These are phyloP conservation scores for Aphanomyces stellatus DNA, from an alignment of 352 stramenopile species.

Conservation along the genomic window DNA sequence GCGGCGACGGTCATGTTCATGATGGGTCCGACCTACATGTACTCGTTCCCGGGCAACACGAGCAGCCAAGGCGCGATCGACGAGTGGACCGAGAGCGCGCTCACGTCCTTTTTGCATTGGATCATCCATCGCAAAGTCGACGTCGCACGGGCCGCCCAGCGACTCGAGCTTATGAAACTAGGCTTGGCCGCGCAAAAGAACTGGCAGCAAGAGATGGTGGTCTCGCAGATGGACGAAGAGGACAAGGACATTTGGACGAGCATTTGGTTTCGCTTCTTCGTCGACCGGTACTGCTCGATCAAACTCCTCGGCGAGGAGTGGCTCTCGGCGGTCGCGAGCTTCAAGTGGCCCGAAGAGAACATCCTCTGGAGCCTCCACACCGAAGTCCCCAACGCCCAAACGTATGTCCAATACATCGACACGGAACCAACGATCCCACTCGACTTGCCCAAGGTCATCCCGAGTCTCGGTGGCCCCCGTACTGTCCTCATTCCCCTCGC, in stretches of 20 bases:
- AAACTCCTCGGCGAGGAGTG: constrained; percentile 53
- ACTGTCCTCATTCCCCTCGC: constrained; percentile 55
- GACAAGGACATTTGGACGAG: constrained; percentile 34
- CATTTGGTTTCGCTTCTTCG: constrained; percentile 40
- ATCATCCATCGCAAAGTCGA: constrained; percentile 51
- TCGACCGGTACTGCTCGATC: constrained; percentile 53
- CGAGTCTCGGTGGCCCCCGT: constrained; percentile 46
- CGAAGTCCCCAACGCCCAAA: constrained; percentile 42
- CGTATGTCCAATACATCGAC: constrained; percentile 48
- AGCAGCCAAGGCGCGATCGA: constrained; percentile 44
- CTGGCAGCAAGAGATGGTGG: constrained; percentile 17
- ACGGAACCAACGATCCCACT: constrained; percentile 35
- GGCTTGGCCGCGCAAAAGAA: constrained; percentile 22
- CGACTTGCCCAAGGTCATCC: constrained; percentile 46
- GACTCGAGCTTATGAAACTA: constrained; percentile 40
- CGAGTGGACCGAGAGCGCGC: constrained; percentile 60
- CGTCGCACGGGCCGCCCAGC: constrained; percentile 33
- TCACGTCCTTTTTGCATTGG: constrained; percentile 45
- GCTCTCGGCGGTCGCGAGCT: constrained; percentile 41
- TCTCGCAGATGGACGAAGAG: constrained; percentile 11
- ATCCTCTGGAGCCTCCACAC: constrained; percentile 36
- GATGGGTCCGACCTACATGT: constrained; percentile 45
- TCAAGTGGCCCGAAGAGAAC: constrained; percentile 45
- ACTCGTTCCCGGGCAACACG: constrained; percentile 52
- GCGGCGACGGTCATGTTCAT: constrained; percentile 58